Evolutionary conservation across 129 eudicot species (phyloP), one percentile per base, ranked within the genome.

Genomic region (Apium graveolens): DNA sequence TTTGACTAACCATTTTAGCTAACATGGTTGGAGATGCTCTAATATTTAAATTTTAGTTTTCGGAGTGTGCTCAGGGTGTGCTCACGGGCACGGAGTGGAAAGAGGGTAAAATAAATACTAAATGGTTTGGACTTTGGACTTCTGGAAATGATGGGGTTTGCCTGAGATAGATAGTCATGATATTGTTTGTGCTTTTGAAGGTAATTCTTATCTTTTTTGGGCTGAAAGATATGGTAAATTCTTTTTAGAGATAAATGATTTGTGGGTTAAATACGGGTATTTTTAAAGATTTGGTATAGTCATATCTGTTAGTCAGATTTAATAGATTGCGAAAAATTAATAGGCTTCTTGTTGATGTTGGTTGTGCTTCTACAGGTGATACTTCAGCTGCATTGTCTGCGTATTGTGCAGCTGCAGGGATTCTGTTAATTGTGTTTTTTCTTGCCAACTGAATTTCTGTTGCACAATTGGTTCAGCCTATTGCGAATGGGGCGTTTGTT

Each of bases 181-280:
- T 32, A 84, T 87, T 21, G 78, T 87, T 1, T 79, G 86, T 57
- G 87, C 90, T 2, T 87, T 87, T 38, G 87, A 87, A 51, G 86
- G 90, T 0, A 87, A 84, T 70, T 84, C 82, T 14, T 81, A 84
- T n/a, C 73, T 87, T 14, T 86, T 86, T 68, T 86, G 90, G 87
- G 87, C 87, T 29, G 87, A 83, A 81, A 79, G 86, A 14, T 87
- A 34, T 44, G 87, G 90, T 53, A 87, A 87, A 66, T 82, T 84
- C 79, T 84, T 84, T 53, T 48, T 84, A 51, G 87, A 87, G 68
- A 87, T 87, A 87, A 87, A 68, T 65, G 90, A 87, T 77, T 82
- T 87, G 82, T 87, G 87, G 90, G 90, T 86, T 5, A 86, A 86
- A 29, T n/a, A 84, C 90, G 0, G 86, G 87, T n/a, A 86, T 87